A percentile compares a stretch with the other conserved stretches of the same genome.
These are phyloP conservation scores for Centaurea solstitialis DNA, from an alignment of 129 eudicot species.

Conservation along the genomic window DNA sequence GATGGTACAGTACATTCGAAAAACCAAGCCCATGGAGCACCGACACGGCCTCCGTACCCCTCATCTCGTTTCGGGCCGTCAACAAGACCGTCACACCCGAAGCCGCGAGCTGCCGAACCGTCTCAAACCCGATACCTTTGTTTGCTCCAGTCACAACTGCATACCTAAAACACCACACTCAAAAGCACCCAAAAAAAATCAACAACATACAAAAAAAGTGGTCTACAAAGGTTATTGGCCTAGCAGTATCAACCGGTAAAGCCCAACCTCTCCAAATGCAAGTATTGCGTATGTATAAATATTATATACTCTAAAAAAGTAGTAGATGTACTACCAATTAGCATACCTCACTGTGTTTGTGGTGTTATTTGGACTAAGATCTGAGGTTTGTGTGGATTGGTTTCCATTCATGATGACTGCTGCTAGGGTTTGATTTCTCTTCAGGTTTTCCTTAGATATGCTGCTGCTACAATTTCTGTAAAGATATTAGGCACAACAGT, in stretches of 20 bases:
- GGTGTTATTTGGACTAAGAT: neutral
- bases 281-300: too few relatives aligned
- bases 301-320: too few relatives aligned
- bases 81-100: slow-evolving; percentile 64
- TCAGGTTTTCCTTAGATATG: slow-evolving; percentile 4
- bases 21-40: slow-evolving; percentile 55
- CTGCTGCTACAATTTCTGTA: neutral
- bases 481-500: slow-evolving; percentile 5
- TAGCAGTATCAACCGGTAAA: too few relatives aligned
- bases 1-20: slow-evolving; percentile 67
- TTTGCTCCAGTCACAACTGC: slow-evolving; percentile 94
- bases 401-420: slow-evolving; percentile 24
- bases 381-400: slow-evolving; percentile 24
- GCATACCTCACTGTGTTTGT: neutral
- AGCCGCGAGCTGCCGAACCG: slow-evolving; percentile 64
- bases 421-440: slow-evolving; percentile 14
- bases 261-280: too few relatives aligned
- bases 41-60: slow-evolving; percentile 59
- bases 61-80: slow-evolving; percentile 69
- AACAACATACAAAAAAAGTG: too few relatives aligned
- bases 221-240: too few relatives aligned
- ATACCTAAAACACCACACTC: slow-evolving; percentile 36
- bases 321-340: neutral
- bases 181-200: neutral
- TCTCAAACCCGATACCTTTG: slow-evolving; percentile 90